Evolutionary conservation across 1,284 basidiomycete species (phyloP).

Genomic region (Pseudomicrostroma phylloplanum): DNA sequence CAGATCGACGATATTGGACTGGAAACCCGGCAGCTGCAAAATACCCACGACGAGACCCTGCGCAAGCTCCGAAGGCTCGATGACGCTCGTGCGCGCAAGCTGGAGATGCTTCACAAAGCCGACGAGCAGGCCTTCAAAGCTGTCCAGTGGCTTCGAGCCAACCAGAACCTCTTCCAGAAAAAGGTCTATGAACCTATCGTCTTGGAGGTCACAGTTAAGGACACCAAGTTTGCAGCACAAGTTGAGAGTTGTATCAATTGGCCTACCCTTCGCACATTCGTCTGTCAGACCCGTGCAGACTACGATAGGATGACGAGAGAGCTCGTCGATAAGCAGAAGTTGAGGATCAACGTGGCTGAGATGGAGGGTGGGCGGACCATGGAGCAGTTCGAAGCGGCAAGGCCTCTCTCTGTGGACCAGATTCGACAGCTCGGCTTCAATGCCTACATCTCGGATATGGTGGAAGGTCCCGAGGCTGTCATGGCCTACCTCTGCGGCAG

Average conservation of each 20-base stretch:
- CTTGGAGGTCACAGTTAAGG: constrained; percentile 61
- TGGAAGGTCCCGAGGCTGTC: constrained; percentile 54
- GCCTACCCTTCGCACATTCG: constrained; percentile 63
- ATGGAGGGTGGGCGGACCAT: constrained; percentile 26
- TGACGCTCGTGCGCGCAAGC: constrained; percentile 31
- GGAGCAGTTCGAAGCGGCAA: constrained; percentile 20
- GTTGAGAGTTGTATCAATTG: constrained; percentile 69
- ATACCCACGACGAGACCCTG: neutral
- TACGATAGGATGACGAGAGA: constrained; percentile 60
- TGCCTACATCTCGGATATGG: constrained; percentile 71
- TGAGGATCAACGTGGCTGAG: constrained; percentile 49
- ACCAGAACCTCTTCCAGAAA: constrained; percentile 66
- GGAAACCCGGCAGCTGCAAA: neutral
- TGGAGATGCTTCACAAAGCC: constrained; percentile 50
- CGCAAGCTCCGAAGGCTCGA: constrained; percentile 15
- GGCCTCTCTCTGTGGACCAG: constrained; percentile 52
- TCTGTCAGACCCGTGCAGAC: constrained; percentile 78
- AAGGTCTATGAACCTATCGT: constrained; percentile 77
- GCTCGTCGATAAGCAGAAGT: constrained; percentile 58
- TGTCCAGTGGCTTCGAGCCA: constrained; percentile 69
- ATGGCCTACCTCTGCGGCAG: constrained; percentile 50
- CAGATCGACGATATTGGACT: neutral
- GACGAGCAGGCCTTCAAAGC: constrained; percentile 63
- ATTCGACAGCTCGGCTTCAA: constrained; percentile 66
- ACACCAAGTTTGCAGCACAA: constrained; percentile 58